These are phyloP conservation scores for Anisodus tanguticus DNA, from an alignment of 257 asterid genomes.

Conservation along the genomic window DNA sequence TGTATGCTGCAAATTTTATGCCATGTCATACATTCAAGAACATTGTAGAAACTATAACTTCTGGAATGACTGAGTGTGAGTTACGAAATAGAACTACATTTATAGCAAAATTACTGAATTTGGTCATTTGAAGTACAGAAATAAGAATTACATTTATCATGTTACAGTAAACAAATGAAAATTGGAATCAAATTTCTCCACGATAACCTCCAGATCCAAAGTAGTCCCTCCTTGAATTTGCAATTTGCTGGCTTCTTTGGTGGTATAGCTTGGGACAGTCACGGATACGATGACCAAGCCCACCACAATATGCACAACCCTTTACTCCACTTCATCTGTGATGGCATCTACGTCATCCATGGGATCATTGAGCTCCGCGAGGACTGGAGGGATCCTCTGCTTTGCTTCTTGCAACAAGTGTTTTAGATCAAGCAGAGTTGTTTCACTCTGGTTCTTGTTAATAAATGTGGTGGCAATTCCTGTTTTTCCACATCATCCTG, in stretches of 20 bases:
- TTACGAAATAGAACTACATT: neutral
- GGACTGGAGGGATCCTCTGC: slow-evolving; percentile 81
- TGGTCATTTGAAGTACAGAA: neutral
- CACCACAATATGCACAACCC: too few species aligned
- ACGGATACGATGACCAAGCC: slow-evolving; percentile 76
- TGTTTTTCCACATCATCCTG: slow-evolving; percentile 86
- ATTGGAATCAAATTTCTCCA: slow-evolving; percentile 63
- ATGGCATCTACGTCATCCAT: slow-evolving; percentile 76
- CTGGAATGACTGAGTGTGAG: neutral
- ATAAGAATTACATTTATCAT: slow-evolving; percentile 16
- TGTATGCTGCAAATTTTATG: slow-evolving; percentile 12
- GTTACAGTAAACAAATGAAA: slow-evolving; percentile 32
- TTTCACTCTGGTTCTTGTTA: slow-evolving; percentile 78
- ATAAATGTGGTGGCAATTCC: slow-evolving; percentile 85
- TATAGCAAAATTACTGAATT: neutral
- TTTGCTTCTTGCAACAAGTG: slow-evolving; percentile 83
- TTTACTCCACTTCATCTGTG: slow-evolving; percentile 76
- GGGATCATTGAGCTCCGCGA: slow-evolving; percentile 80
- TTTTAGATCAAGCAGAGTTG: slow-evolving; percentile 78
- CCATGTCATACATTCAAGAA: neutral
- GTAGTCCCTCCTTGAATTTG: slow-evolving; percentile 72
- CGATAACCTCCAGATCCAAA: slow-evolving; percentile 84
- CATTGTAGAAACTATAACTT: neutral
- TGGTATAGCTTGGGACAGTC: slow-evolving; percentile 89
- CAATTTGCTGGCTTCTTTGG: slow-evolving; percentile 78